phyloP scores from a whole-genome alignment of 176 grass and related monocot genomes.

The Carex cristatella region DNA sequence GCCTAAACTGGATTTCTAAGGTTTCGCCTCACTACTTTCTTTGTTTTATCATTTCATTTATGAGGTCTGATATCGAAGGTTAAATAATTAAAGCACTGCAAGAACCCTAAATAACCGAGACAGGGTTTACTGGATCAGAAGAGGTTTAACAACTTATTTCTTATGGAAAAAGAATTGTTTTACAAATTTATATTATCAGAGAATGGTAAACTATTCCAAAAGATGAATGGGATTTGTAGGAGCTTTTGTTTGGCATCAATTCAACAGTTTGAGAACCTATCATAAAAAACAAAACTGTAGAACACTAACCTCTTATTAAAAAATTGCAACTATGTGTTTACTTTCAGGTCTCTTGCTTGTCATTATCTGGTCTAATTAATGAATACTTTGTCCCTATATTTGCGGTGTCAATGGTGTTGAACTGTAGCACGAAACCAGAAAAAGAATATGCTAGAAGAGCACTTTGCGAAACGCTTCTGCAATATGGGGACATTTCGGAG shows the following conservation, averaged over 20 bases:
- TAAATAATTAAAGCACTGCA: slow-evolving; percentile 5
- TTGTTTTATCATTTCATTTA: neutral
- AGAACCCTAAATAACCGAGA: neutral
- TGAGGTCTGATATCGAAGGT: neutral
- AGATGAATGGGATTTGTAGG: neutral
- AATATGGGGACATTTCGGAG: slow-evolving; percentile 76
- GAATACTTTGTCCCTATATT: slow-evolving; percentile 84
- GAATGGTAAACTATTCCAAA: slow-evolving; percentile 12
- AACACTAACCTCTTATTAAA: slow-evolving; percentile 13
- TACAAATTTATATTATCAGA: neutral
- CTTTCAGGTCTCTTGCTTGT: slow-evolving; percentile 56
- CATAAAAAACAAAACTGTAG: neutral
- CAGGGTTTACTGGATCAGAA: neutral
- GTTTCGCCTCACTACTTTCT: slow-evolving; percentile 30
- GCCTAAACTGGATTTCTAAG: slow-evolving; percentile 85
- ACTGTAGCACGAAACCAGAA: slow-evolving; percentile 50
- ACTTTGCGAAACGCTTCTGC: slow-evolving; percentile 71
- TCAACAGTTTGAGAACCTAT: neutral
- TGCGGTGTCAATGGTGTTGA: slow-evolving; percentile 63
- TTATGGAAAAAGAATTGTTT: neutral
- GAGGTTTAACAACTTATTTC: slow-evolving; percentile 11
- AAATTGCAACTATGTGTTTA: slow-evolving; percentile 7
- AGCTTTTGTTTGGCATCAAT: slow-evolving; percentile 13
- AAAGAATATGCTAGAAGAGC: slow-evolving; percentile 65
- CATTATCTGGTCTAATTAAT: slow-evolving; percentile 66